These are phyloP conservation scores for Phaeosphaeria sp. DNA, from an alignment of 2,329 filamentous ascomycete genomes.

Conservation along the genomic window DNA sequence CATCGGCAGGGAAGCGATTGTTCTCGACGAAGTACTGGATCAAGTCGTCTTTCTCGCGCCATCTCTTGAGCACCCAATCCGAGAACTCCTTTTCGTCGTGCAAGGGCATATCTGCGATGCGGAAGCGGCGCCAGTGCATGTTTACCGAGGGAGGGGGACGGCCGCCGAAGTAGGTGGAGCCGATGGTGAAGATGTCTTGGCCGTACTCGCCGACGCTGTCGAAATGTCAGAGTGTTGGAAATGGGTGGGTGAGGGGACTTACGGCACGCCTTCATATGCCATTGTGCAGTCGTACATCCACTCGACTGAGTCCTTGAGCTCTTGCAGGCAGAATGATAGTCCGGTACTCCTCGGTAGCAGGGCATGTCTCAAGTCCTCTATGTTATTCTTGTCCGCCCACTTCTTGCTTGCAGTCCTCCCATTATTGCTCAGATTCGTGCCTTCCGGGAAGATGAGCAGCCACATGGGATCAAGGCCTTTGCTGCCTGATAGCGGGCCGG, in stretches of 20 bases:
- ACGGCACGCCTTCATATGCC: conserved; percentile 92
- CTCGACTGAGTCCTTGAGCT: conserved; percentile 76
- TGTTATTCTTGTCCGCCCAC: conserved; percentile 77
- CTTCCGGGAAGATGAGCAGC: conserved; percentile 87
- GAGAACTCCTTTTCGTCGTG: conserved; percentile 76
- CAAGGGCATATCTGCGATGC: conserved; percentile 79
- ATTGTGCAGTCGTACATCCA: conserved; percentile 94
- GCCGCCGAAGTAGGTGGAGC: conserved; percentile 86
- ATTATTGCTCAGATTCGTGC: conserved; percentile 81
- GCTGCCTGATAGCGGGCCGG: conserved; percentile 47
- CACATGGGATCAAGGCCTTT: conserved; percentile 79
- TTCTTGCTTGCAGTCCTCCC: conserved; percentile 71
- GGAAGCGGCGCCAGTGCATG: conserved; percentile 93
- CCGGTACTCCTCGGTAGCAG: conserved; percentile 83
- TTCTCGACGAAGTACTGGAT: conserved; percentile 77
- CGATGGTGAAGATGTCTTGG: conserved; percentile 85
- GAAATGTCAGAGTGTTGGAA: background rate
- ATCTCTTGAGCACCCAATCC: conserved; percentile 80
- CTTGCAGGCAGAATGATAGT: conserved; percentile 78
- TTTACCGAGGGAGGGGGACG: conserved; percentile 92
- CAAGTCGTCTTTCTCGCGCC: conserved; percentile 89
- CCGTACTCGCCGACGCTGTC: conserved; percentile 67
- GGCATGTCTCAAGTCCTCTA: conserved; percentile 73
- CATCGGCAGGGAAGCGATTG: conserved; percentile 80
- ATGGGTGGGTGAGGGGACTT: conserved; percentile 54